Evolutionary conservation across 2,329 filamentous ascomycete species (phyloP).

Genomic region (Fusarium pseudoanthophilum): DNA sequence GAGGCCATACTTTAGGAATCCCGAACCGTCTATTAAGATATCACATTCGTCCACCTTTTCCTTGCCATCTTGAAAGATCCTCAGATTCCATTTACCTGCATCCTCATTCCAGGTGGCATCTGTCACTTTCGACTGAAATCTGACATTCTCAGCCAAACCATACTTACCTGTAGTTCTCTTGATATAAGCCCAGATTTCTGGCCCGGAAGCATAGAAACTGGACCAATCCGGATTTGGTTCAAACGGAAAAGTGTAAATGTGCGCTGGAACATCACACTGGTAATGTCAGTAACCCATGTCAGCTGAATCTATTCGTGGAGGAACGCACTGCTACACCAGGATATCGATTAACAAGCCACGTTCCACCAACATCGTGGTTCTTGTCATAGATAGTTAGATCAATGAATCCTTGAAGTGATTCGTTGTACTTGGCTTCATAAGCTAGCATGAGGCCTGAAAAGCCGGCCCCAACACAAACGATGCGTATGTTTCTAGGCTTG

Average conservation of each 20-base stretch:
- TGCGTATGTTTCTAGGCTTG: background rate
- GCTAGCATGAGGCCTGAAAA: background rate
- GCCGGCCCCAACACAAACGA: background rate
- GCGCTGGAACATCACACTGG: background rate
- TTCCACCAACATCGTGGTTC: background rate
- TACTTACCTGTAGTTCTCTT: background rate
- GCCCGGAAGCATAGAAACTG: background rate
- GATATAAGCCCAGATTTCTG: background rate
- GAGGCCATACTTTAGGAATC: background rate
- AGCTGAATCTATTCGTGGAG: accelerated
- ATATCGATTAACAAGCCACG: background rate
- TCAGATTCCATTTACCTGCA: background rate
- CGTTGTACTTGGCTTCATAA: background rate
- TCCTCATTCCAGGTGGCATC: background rate
- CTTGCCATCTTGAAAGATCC: background rate
- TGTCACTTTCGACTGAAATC: background rate
- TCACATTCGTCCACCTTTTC: background rate
- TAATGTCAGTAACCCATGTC: background rate
- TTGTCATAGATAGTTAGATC: slow-evolving; percentile 1
- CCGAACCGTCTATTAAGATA: background rate
- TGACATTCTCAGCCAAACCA: background rate
- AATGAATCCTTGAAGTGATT: background rate
- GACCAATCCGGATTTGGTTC: background rate
- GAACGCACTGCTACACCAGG: background rate
- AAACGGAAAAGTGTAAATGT: background rate